Conservation (phyloP, 2,329 filamentous ascomycete genomes). For the Fusarium citri region DNA sequence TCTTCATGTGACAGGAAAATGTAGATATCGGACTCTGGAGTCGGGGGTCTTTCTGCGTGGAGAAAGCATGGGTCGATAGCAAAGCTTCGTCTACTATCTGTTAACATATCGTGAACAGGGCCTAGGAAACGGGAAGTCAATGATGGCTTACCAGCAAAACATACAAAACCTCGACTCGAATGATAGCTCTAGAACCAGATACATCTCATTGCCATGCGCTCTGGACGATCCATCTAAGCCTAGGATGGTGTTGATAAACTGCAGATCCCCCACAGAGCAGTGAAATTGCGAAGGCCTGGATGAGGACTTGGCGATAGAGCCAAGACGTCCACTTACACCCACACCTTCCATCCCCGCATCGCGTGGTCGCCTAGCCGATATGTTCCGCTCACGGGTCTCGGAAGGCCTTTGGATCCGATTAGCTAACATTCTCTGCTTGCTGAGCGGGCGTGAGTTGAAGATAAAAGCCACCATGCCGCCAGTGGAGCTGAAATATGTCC, state of each 20-base stretch:
- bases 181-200: rapidly evolving
- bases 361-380: background rate
- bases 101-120: too few relatives aligned
- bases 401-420: background rate
- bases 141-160: too few relatives aligned
- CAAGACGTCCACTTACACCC: background rate
- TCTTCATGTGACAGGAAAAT: background rate
- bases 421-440: too few relatives aligned
- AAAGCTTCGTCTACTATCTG: too few relatives aligned
- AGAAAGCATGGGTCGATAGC: background rate
- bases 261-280: background rate
- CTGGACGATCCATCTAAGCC: rapidly evolving
- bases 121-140: too few relatives aligned
- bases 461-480: too few relatives aligned
- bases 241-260: background rate
- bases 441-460: too few relatives aligned
- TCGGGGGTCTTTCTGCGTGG: too few relatives aligned
- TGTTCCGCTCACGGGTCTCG: background rate
- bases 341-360: background rate
- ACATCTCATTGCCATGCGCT: background rate
- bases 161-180: too few relatives aligned
- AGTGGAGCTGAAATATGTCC: too few relatives aligned
- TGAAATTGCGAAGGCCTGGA: background rate
- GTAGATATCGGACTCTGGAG: too few relatives aligned
- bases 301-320: background rate